phyloP scores from a whole-genome alignment of 441 rosid species.

The Gossypium lobatum region DNA sequence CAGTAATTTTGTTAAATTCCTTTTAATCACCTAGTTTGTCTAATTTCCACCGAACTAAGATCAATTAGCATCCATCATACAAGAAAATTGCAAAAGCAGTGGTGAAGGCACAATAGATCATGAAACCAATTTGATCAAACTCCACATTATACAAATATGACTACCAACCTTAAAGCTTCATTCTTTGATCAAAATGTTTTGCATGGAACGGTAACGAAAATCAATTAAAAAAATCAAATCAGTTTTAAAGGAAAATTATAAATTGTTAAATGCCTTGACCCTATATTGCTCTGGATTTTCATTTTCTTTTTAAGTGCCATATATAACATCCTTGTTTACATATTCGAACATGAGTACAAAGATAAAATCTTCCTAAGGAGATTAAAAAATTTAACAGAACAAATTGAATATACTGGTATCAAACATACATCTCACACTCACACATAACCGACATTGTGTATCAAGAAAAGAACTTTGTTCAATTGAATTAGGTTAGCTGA shows the following conservation, averaged over 20 bases:
- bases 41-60: neutral
- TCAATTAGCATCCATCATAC: neutral
- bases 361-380: neutral
- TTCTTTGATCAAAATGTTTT: neutral
- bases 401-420: too few relatives aligned
- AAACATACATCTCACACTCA: too few relatives aligned
- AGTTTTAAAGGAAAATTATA: neutral
- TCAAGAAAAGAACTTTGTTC: too few relatives aligned
- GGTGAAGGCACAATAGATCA: neutral
- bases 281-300: neutral
- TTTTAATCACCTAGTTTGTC: neutral
- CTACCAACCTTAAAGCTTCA: neutral
- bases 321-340: too few relatives aligned
- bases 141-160: neutral
- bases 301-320: too few relatives aligned
- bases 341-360: neutral
- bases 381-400: too few relatives aligned
- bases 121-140: neutral
- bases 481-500: neutral
- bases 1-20: neutral
- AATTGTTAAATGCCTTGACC: neutral
- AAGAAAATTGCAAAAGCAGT: neutral
- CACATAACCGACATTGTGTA: too few relatives aligned
- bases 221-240: neutral
- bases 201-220: neutral